Conservation (phyloP, 371 early-diverging fungal genomes). For the Mortierella sp. region DNA sequence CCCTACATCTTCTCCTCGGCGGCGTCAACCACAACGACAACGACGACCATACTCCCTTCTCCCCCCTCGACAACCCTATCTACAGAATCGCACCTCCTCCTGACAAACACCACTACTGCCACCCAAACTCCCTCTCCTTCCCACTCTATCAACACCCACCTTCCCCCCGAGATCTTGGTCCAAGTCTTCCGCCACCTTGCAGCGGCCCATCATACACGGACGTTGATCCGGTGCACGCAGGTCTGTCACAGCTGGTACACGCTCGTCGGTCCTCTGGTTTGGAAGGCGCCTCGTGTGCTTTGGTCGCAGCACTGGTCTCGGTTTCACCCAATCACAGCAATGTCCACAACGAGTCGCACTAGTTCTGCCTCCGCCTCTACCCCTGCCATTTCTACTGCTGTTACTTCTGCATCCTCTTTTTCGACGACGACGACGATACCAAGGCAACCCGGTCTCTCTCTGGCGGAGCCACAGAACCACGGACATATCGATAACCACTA, state of each 20-base stretch:
- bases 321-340: slow-evolving; percentile 27
- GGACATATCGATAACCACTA: not conserved
- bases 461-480: not conserved
- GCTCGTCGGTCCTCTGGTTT: slow-evolving; percentile 37
- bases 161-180: slow-evolving; percentile 40
- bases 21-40: not conserved
- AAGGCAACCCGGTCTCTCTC: not conserved
- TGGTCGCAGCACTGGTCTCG: slow-evolving; percentile 55
- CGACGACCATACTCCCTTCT: not conserved
- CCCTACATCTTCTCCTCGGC: not conserved
- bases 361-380: not conserved
- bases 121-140: not conserved
- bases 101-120: not conserved
- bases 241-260: slow-evolving; percentile 46
- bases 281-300: slow-evolving; percentile 48
- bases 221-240: slow-evolving; percentile 32
- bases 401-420: not conserved
- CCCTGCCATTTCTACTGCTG: not conserved
- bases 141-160: slow-evolving; percentile 33
- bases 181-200: slow-evolving; percentile 31
- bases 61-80: not conserved
- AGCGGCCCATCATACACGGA: slow-evolving; percentile 3
- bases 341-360: not conserved
- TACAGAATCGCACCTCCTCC: not conserved
- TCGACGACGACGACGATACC: not conserved